Conservation (phyloP, 805 yeast genomes). For the Torulaspora quercuum region DNA sequence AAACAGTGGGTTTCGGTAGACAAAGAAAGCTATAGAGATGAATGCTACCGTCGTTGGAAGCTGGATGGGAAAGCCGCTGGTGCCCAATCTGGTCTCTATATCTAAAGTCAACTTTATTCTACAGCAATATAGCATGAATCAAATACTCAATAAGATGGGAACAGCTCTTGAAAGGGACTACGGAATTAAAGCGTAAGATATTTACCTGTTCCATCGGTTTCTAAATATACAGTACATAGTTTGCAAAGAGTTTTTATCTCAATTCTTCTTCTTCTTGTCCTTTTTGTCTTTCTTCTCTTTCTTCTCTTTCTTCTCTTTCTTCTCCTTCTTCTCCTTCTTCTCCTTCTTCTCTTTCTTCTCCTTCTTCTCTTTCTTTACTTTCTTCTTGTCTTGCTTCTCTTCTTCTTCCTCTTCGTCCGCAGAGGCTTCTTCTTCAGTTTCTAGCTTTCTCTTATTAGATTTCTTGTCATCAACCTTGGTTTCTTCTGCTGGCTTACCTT, state of each 20-base stretch:
- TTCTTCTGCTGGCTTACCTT: slow-evolving; percentile 46
- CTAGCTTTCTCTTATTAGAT: slow-evolving; percentile 24
- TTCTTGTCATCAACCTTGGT: slow-evolving; percentile 36
- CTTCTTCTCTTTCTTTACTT: slow-evolving; percentile 49
- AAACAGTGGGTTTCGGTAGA: slow-evolving; percentile 17
- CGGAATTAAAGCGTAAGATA: too few species aligned
- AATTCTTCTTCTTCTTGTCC: slow-evolving; percentile 23
- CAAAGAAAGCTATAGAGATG: slow-evolving; percentile 19
- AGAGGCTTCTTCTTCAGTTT: slow-evolving; percentile 41
- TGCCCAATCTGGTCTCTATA: slow-evolving; percentile 34
- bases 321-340: slow-evolving; percentile 39
- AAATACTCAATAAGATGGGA: too few species aligned
- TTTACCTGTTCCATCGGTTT: slow-evolving; percentile 15
- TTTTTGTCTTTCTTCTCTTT: slow-evolving; percentile 36
- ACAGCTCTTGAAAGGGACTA: slow-evolving; percentile 8
- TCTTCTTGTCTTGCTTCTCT: slow-evolving; percentile 48
- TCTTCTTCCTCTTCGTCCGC: slow-evolving; percentile 52
- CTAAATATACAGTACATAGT: slow-evolving; percentile 34
- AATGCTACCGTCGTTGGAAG: slow-evolving; percentile 33
- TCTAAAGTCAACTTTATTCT: too few species aligned
- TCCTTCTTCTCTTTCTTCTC: slow-evolving; percentile 46
- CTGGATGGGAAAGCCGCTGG: slow-evolving; percentile 31
- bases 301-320: slow-evolving; percentile 26
- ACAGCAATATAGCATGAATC: too few species aligned
- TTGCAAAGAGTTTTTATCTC: slow-evolving; percentile 13